Evolutionary conservation across 495 filamentous ascomycete species (phyloP).

Genomic region (Usnea hakonensis): DNA sequence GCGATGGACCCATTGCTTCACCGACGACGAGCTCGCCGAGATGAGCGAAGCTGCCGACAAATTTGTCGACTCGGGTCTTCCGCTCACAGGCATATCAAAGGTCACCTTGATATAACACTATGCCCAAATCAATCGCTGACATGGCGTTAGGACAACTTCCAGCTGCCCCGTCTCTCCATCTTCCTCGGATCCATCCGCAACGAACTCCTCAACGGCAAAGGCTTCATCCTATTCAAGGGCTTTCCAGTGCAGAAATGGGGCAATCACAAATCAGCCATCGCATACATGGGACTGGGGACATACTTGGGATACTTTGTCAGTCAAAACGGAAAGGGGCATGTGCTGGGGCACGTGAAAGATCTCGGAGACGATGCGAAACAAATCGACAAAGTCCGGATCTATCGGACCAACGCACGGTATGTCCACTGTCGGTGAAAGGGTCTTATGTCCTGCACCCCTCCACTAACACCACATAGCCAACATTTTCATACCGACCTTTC

Average conservation of each 20-base stretch:
- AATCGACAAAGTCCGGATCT: conserved; percentile 80
- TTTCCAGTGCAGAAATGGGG: conserved; percentile 72
- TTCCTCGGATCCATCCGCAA: conserved; percentile 52
- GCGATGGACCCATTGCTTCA: conserved; percentile 69
- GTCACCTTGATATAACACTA: conserved; percentile 17
- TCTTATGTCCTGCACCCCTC: neutral
- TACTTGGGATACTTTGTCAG: conserved; percentile 79
- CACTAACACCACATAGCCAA: conserved; percentile 35
- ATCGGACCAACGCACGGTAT: conserved; percentile 76
- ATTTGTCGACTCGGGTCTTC: conserved; percentile 53
- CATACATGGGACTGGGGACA: conserved; percentile 85
- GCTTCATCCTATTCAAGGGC: conserved; percentile 83
- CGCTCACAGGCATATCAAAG: conserved; percentile 70
- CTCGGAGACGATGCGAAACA: conserved; percentile 72
- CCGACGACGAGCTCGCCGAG: conserved; percentile 57
- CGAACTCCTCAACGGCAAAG: conserved; percentile 75
- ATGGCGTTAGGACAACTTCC: conserved; percentile 46
- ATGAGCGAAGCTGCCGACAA: conserved; percentile 58
- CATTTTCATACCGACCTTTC: conserved; percentile 78
- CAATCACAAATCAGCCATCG: conserved; percentile 70
- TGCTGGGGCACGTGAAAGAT: conserved; percentile 86
- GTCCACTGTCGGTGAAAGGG: conserved; percentile 3
- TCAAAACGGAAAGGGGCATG: conserved; percentile 82
- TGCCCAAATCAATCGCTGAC: neutral
- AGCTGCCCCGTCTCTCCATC: conserved; percentile 51